Conservation (phyloP, 2,329 filamentous ascomycete genomes). For the Sclerotinia trifoliorum region DNA sequence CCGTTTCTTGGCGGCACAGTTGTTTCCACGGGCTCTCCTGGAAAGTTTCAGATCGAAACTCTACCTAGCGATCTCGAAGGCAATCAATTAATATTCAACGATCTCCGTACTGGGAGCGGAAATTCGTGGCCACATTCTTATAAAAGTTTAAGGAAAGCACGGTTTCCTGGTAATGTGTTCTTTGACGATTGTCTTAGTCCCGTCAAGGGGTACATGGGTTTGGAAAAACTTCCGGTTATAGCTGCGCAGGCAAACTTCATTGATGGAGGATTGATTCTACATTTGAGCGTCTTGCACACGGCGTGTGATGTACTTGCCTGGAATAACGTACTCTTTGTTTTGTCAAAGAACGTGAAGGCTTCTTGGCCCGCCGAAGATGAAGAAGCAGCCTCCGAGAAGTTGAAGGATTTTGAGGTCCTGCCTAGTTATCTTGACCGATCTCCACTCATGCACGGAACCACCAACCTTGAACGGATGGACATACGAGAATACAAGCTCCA, state of each 20-base stretch:
- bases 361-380: conserved; percentile 8
- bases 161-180: conserved; percentile 2
- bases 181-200: not conserved
- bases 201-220: not conserved
- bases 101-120: conserved; percentile 2
- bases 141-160: conserved; percentile 6
- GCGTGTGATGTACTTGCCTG: conserved; percentile 17
- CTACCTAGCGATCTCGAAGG: conserved; percentile 6
- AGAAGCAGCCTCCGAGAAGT: not conserved
- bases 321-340: not conserved
- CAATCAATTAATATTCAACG: conserved; percentile 8
- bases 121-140: conserved; percentile 15
- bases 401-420: not conserved
- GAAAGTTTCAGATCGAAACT: conserved; percentile 6
- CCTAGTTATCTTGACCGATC: conserved; percentile 9
- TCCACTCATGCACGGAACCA: conserved; percentile 10
- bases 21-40: not conserved
- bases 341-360: conserved; percentile 13
- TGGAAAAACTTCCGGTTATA: conserved; percentile 7
- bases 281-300: conserved; percentile 16
- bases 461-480: not conserved
- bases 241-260: conserved; percentile 16
- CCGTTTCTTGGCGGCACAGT: conserved; percentile 6
- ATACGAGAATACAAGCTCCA: conserved; percentile 13
- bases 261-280: conserved; percentile 18